Conservation (phyloP, 768 basidiomycete species). For the Crassisporium funariophilum region DNA sequence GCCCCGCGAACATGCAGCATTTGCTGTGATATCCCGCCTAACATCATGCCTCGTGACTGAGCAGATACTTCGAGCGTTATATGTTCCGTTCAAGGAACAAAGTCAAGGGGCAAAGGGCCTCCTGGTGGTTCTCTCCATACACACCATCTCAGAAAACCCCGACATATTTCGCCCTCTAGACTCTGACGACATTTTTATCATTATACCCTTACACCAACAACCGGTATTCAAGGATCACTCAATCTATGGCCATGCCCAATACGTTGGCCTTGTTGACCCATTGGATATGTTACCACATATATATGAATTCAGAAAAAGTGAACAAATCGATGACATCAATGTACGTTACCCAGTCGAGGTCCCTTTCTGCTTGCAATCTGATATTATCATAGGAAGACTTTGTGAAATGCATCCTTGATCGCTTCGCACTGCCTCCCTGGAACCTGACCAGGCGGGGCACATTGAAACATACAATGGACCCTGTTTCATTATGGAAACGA, state of each 20-base stretch:
- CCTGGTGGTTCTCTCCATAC: conserved; percentile 39
- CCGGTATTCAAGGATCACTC: conserved; percentile 41
- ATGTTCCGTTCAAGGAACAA: conserved; percentile 39
- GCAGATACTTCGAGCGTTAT: conserved; percentile 52
- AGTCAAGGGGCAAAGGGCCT: conserved; percentile 40
- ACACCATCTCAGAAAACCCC: conserved; percentile 29
- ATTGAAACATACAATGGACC: conserved; percentile 28
- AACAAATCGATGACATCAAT: conserved; percentile 27
- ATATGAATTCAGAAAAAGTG: conserved; percentile 25
- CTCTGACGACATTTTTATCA: conserved; percentile 45
- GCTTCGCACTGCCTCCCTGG: conserved; percentile 18
- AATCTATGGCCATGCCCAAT: conserved; percentile 36
- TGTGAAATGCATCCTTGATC: conserved; percentile 13
- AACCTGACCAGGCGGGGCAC: conserved; percentile 22
- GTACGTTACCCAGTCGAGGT: conserved; percentile 4
- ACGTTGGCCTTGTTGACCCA: conserved; percentile 54
- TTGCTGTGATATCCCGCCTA: conserved; percentile 50
- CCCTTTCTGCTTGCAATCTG: conserved; percentile 22
- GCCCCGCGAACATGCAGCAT: conserved; percentile 46
- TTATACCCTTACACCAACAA: conserved; percentile 47
- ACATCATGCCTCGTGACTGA: conserved; percentile 61
- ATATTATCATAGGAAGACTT: conserved; percentile 11
- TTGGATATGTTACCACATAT: conserved; percentile 57
- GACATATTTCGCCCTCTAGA: conserved; percentile 24
- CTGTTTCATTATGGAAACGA: conserved; percentile 44